Evolutionary conservation across 176 grass and related monocot genomes (phyloP).

Genomic region (Ensete glaucum): DNA sequence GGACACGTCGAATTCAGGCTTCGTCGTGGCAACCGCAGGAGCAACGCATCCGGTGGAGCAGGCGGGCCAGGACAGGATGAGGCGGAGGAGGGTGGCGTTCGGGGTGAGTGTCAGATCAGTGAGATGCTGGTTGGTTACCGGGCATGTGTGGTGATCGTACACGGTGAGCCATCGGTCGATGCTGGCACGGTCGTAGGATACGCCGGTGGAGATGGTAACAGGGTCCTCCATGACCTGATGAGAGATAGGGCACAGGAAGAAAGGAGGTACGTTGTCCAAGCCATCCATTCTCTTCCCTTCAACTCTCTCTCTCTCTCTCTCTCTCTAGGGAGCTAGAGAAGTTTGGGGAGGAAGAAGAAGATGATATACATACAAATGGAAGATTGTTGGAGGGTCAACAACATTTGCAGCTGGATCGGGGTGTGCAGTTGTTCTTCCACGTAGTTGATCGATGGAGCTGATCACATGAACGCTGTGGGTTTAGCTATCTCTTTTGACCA

Average conservation of each 20-base stretch:
- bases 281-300: not conserved
- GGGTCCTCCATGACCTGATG: slow-evolving; percentile 25
- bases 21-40: not conserved
- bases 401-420: too few relatives aligned
- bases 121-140: slow-evolving; percentile 11
- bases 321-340: not conserved
- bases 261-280: not conserved
- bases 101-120: slow-evolving; percentile 9
- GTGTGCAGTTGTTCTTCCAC: too few relatives aligned
- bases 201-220: slow-evolving; percentile 11
- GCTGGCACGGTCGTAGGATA: slow-evolving; percentile 21
- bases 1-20: not conserved
- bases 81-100: slow-evolving; percentile 26
- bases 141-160: slow-evolving; percentile 7
- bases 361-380: too few relatives aligned
- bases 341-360: too few relatives aligned
- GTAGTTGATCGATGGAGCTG: too few relatives aligned
- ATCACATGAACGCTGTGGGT: too few relatives aligned
- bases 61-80: slow-evolving; percentile 14
- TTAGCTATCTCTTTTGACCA: too few relatives aligned
- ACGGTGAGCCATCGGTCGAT: slow-evolving; percentile 8
- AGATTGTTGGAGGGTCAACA: too few relatives aligned
- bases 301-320: not conserved
- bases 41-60: too few relatives aligned
- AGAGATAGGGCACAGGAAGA: slow-evolving; percentile 17